Evolutionary conservation across 2,329 filamentous ascomycete genomes (phyloP), one percentile per base, ranked within the genome.

Genomic region (Ascochyta viciae-villosae): DNA sequence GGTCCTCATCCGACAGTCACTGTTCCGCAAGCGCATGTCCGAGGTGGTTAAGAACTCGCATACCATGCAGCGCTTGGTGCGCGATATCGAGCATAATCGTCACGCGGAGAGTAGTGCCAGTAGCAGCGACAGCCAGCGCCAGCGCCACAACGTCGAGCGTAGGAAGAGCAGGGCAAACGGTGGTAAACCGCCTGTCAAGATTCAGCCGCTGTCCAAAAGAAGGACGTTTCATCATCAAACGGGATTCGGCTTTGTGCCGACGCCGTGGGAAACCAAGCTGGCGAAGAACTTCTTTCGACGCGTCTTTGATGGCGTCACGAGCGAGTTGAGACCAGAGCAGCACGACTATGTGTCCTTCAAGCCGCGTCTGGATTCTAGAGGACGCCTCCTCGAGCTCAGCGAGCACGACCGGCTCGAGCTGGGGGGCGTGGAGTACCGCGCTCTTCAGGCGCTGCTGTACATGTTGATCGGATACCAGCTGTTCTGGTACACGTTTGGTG

Each of bases 371-470:
- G 73, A 75, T 34, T 61, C 62, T 1, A 66, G 63, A 45, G 72
- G 70, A 4, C 65, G 73, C 0, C 73, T 77, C 38, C 62, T 63
- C 6, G 66, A 67, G 62, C 58, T 82, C 26, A 78, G 74, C 10
- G 66, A 75, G 24, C 73, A 75, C 12, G 77, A 81, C 39, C 74
- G 79, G 6, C 72, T 78, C 16, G 70, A 74, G n/a, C 70, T 84
- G 0, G 82, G 82, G 1, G 82, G 82, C 0, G 79, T 83, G 33
- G 82, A 84, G 63, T 84, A 84, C 39, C 76, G 80, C 0, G 80
- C 77, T 29, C 65, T 84, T 29, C 82, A 80, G 60, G 60, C 83
- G 1, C 64, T 85, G 12, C 62, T 83, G 64, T 81, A 50, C 73
- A 80, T 24, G 66, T 81, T 23, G 77, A 81, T 61, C 26, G 82